Conservation (phyloP, 441 rosid species). For the Mallotus japonicus region DNA sequence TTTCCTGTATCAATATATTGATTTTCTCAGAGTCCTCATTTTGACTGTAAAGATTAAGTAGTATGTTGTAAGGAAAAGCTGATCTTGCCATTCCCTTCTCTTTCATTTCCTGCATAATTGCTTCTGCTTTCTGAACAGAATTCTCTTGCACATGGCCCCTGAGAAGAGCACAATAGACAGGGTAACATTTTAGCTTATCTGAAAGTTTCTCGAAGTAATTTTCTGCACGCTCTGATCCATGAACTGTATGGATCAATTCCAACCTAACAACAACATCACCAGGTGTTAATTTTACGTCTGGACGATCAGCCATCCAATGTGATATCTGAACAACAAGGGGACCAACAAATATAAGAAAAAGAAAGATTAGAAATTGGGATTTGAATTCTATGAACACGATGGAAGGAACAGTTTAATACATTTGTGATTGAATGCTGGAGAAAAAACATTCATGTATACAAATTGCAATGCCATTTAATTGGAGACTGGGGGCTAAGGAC, state of each 20-base stretch:
- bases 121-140: constrained; percentile 34
- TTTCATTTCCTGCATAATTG: constrained; percentile 36
- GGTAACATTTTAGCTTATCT: constrained; percentile 9
- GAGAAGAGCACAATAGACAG: constrained; percentile 37
- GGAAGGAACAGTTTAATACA: neutral
- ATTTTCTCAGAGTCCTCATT: constrained; percentile 30
- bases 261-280: constrained; percentile 25
- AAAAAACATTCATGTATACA: neutral
- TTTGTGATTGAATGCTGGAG: neutral
- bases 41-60: constrained; percentile 33
- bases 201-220: constrained; percentile 24
- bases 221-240: constrained; percentile 27
- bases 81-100: constrained; percentile 25
- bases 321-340: constrained; percentile 21
- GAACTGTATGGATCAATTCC: constrained; percentile 25
- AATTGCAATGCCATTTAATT: neutral
- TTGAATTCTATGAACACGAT: neutral
- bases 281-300: neutral
- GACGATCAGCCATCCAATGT: constrained; percentile 26
- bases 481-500: no score
- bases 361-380: neutral
- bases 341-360: neutral
- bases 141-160: constrained; percentile 23
- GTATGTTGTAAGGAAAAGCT: constrained; percentile 27
- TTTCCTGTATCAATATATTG: constrained; percentile 32